Base-by-base conservation (phyloP, 495 filamentous ascomycete species). In the Podospora australis region DNA sequence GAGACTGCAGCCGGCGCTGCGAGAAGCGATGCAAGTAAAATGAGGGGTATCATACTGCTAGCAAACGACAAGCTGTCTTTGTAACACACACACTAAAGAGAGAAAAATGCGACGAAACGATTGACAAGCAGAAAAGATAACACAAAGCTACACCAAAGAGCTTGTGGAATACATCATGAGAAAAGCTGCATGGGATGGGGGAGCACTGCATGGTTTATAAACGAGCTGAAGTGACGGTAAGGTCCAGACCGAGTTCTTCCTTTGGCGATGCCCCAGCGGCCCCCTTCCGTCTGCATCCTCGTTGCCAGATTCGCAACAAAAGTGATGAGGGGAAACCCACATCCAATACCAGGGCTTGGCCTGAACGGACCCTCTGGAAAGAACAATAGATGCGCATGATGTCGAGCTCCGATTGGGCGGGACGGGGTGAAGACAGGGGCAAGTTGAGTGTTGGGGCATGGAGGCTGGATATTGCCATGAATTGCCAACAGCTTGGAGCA, bases 1-100 rank as follows among this genome's bases (percentile, higher is more conserved):
- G 46, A 29, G 21, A 22, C 35, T 2, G 34, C 42, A 24, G 41
- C 20, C 36, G 45, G 34, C 10, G 40, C n/a, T 13, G 17, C 19
- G 6, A 54, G 22, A 11, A 43, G 21, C 22, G 41, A 11, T 25
- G 46, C 46, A 17, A 44, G 44, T 25, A 54, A 21, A 26, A 45
- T 4, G 2, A 54, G 35, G 34, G 52, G 52, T 3, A 54, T 39
- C 52, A 54, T 54, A 2, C 28, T 23, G n/a, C 34, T 30, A 16
- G 26, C n/a, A 16, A 36, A 5, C 19, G 9, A 36, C 8, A 16
- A 36, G 7, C 10, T 52, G 44, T 4, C 2, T 36, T n/a, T 21
- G 11, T 30, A 3, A 19, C 32, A 2, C 19, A 14, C 19, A 17
- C 14, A 8, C n/a, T 5, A n/a, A 10, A 39, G 9, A 6, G 24